These are phyloP conservation scores for Neofusicoccum sp. DNA, from an alignment of 2,329 filamentous ascomycete species.

Conservation along the genomic window DNA sequence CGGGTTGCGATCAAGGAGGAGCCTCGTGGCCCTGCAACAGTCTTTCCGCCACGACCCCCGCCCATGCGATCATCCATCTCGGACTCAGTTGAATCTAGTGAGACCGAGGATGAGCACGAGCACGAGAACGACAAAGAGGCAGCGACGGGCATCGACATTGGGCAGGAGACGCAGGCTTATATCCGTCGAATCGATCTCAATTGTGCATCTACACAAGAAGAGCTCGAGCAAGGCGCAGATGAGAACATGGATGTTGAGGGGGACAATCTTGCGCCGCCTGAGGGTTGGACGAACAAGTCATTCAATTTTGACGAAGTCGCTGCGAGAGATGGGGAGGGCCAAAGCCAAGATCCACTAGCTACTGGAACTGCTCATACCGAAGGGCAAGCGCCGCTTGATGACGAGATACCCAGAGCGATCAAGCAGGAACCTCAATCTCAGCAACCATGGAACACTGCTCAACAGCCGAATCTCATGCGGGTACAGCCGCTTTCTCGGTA, in stretches of 20 bases:
- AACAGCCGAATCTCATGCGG: neutral
- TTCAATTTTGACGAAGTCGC: slow-evolving; percentile 9
- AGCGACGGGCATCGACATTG: slow-evolving; percentile 5
- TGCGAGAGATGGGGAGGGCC: neutral
- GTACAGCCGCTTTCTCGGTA: neutral
- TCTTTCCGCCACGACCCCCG: neutral
- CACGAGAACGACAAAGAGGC: neutral
- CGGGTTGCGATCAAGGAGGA: neutral
- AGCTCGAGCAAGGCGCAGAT: neutral
- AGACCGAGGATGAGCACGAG: neutral
- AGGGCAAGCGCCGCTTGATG: neutral
- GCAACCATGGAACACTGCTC: neutral
- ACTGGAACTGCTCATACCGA: neutral
- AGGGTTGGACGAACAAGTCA: neutral
- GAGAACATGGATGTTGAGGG: neutral
- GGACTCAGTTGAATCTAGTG: neutral
- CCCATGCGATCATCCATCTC: neutral
- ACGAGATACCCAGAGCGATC: neutral
- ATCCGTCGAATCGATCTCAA: slow-evolving; percentile 12
- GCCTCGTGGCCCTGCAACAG: neutral
- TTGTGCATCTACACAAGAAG: neutral
- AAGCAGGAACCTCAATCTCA: neutral
- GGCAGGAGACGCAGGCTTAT: slow-evolving; percentile 13
- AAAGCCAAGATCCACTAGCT: neutral
- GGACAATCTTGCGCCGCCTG: neutral